phyloP scores from a whole-genome alignment of 2,329 filamentous ascomycete species.

The Celoporthe dispersa region DNA sequence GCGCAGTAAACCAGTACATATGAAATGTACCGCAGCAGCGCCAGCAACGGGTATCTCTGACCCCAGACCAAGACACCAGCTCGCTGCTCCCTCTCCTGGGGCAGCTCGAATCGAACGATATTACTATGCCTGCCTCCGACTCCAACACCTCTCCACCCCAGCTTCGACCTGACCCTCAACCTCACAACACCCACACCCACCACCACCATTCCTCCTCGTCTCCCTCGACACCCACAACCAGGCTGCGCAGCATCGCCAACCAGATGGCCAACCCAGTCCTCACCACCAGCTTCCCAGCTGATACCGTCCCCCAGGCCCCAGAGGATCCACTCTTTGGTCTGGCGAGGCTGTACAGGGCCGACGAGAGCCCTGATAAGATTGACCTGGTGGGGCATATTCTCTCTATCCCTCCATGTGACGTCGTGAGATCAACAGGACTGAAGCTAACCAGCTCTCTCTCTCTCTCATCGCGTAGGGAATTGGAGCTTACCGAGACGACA shows the following conservation, averaged over 20 bases:
- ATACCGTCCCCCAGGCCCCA: constrained; percentile 84
- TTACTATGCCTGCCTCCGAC: constrained; percentile 11
- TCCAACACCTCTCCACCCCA: constrained; percentile 18
- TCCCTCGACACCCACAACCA: constrained; percentile 52
- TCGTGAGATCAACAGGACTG: constrained; percentile 13
- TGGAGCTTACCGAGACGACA: constrained; percentile 92
- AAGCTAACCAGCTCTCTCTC: neutral
- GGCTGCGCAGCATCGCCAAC: constrained; percentile 65
- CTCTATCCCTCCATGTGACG: constrained; percentile 12
- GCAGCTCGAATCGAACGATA: constrained; percentile 10
- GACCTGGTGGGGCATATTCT: constrained; percentile 70
- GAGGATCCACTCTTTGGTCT: constrained; percentile 95
- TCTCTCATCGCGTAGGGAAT: constrained; percentile 57
- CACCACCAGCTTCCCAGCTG: constrained; percentile 73
- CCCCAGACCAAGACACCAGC: constrained; percentile 12
- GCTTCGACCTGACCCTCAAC: constrained; percentile 25
- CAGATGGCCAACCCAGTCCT: constrained; percentile 69
- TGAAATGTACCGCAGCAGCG: neutral
- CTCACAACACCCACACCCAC: constrained; percentile 41
- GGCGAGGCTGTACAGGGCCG: constrained; percentile 84
- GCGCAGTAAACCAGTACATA: neutral
- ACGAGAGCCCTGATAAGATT: constrained; percentile 79
- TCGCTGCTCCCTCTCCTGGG: constrained; percentile 14
- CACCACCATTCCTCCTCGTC: constrained; percentile 38
- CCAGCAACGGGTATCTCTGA: constrained; percentile 22